Base-by-base conservation (phyloP, 352 stramenopile genomes). In the Phytophthora pisi region DNA sequence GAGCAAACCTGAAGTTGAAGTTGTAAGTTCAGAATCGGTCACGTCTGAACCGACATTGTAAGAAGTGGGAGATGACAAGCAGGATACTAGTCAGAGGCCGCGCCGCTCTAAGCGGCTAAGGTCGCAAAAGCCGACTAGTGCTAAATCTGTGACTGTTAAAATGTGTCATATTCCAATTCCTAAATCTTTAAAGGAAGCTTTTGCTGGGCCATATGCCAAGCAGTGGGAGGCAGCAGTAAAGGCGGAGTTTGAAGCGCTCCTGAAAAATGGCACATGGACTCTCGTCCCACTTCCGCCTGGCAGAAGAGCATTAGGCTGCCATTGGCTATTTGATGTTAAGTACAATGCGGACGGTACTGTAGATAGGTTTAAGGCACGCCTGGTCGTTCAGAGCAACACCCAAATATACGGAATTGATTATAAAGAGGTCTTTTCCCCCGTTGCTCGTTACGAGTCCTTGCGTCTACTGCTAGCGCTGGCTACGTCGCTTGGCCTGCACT, bases 381-480 rank as follows among this genome's bases (percentile, higher is more conserved):
- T 51, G 4, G 45, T 56, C 9, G 57, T 56, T 36, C 5, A 10
- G 40, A 16, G 40, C 16, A 46, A 46, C 16, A 62, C 43, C 2
- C 52, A 68, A 51, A 30, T 38, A 1, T 52, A 68, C 51, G 61
- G 61, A 8, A 63, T 68, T 57, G 52, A 63, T 18, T 63, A 53
- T 57, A 31, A 57, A 38, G 31, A 63, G 13, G 23, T 62, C 0
- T 57, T 68, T 43, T 31, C 34, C 5, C 52, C 61, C 28, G 61
- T 63, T 10, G 43, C 53, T 9, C 16, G 53, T 3, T 67, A 61
- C 50, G 30, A 61, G 16, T 61, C 51, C 2, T 18, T 67, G 5
- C 26, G 61, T 0, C 24, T 68, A 9, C 8, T 47, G 5, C 24
- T 68, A 10, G 34, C 43, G 1, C 3, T 63, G 16, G 31, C 45